Evolutionary conservation across 2,329 filamentous ascomycete genomes (phyloP), one percentile per base, ranked within the genome.

Genomic region (Pseudogymnoascus sp.): DNA sequence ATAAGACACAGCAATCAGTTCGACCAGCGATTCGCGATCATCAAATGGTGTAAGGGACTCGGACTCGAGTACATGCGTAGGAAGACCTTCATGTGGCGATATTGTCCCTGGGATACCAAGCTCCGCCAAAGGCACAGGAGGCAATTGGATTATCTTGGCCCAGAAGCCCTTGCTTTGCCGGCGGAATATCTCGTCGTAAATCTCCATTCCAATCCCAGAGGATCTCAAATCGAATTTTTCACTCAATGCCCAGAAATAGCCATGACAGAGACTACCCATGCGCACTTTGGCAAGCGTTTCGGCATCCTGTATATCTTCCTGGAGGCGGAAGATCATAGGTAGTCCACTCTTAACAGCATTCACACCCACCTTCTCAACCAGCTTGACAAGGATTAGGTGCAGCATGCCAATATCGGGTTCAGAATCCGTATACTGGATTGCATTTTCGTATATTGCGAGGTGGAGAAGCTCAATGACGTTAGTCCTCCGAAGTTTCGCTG

Each of bases 371-470:
- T 86, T 86, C 64, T 85, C 81, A 7, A 91, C 83, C n/a, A 96
- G 80, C 63, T 84, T 90, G 10, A 85, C 80, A 38, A 96, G 81
- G 10, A 97, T 80, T 3, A 91, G 79, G 71, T 96, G 91, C 7
- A 96, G 78, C 13, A 96, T 76, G 29, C 91, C 77, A 31, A 96
- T 82, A 69, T 96, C 91, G 0, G 85, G 80, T 66, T 95, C 89
- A 50, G 83, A 87, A 26, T 87, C 82, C 21, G 90, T 81, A 67
- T 81, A 86, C 69, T 95, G 88, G 21, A 93, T 77, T 6, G 90
- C 89, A 68, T 90, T 90, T 73, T 97, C 93, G 74, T 96, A 97
- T n/a, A 95, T 83, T 60, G 89, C 87, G 50, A 97, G 81, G 75
- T 97, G 93, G 2, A 97, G 79, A 3, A 96, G 80, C 62, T 91